Evolutionary conservation across 345 rosid species (phyloP).

Genomic region (Anastatica hierochuntica): DNA sequence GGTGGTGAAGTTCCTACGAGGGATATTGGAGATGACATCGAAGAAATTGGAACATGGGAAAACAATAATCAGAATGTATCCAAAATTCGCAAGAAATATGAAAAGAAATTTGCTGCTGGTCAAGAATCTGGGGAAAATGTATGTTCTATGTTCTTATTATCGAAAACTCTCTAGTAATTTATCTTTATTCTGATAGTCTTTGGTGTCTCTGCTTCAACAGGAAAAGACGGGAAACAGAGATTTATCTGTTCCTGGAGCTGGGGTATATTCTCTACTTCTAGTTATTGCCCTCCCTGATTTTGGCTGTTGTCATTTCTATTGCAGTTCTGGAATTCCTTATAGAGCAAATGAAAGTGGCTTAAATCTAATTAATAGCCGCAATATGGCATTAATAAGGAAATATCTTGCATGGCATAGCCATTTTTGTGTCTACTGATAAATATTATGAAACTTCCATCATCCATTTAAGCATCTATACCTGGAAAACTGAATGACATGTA

Average conservation of each 20-base stretch:
- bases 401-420: neutral
- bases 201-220: constrained; percentile 34
- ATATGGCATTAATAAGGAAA: neutral
- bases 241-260: constrained; percentile 84
- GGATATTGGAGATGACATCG: constrained; percentile 63
- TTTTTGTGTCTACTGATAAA: neutral
- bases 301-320: constrained; percentile 8
- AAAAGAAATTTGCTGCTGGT: constrained; percentile 75
- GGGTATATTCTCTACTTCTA: constrained; percentile 47
- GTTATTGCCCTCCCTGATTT: neutral
- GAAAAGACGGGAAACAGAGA: constrained; percentile 65
- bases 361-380: constrained; percentile 5
- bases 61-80: constrained; percentile 54
- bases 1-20: constrained; percentile 65
- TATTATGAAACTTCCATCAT: neutral
- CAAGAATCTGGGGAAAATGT: constrained; percentile 57
- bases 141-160: constrained; percentile 16
- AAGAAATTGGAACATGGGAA: constrained; percentile 67
- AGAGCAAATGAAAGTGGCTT: constrained; percentile 1
- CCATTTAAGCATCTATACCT: neutral
- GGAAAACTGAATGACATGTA: constrained; percentile 2
- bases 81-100: constrained; percentile 90
- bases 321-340: neutral
- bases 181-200: constrained; percentile 2
- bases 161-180: constrained; percentile 7